Conservation (phyloP, 2,329 filamentous ascomycete species). For the Stagonosporopsis rhizophila region DNA sequence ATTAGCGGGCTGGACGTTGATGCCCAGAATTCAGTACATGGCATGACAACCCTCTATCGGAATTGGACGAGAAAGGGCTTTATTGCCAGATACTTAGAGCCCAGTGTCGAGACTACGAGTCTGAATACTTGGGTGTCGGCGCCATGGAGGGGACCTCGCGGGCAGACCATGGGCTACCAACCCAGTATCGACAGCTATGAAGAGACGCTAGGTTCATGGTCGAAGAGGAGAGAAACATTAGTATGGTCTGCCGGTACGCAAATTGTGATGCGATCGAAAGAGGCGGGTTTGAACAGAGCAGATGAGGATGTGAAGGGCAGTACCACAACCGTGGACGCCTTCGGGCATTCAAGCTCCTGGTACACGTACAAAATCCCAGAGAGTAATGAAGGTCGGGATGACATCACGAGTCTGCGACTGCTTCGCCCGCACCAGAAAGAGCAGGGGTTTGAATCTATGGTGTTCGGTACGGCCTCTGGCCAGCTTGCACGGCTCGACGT, state of each 20-base stretch:
- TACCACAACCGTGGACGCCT: slow-evolving; percentile 39
- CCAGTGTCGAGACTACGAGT: slow-evolving; percentile 45
- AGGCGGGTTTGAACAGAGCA: slow-evolving; percentile 45
- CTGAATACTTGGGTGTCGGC: slow-evolving; percentile 44
- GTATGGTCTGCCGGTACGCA: slow-evolving; percentile 68
- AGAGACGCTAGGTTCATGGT: slow-evolving; percentile 48
- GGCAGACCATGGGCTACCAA: slow-evolving; percentile 65
- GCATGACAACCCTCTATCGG: slow-evolving; percentile 62
- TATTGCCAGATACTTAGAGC: slow-evolving; percentile 61
- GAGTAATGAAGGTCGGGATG: slow-evolving; percentile 61
- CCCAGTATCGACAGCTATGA: slow-evolving; percentile 67
- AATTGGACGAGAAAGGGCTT: slow-evolving; percentile 65
- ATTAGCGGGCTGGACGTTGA: slow-evolving; percentile 34
- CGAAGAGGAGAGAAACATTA: slow-evolving; percentile 62
- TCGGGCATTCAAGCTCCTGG: slow-evolving; percentile 53
- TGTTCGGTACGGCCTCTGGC: slow-evolving; percentile 65
- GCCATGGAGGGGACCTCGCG: slow-evolving; percentile 52
- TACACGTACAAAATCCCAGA: slow-evolving; percentile 60
- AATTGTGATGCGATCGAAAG: slow-evolving; percentile 59
- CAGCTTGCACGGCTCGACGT: slow-evolving; percentile 51
- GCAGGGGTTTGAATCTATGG: slow-evolving; percentile 54
- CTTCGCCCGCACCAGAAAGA: slow-evolving; percentile 53
- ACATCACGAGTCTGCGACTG: slow-evolving; percentile 65
- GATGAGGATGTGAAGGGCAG: slow-evolving; percentile 19
- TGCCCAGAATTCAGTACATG: slow-evolving; percentile 54